These are phyloP conservation scores for Fragosphaeria purpurea DNA, from an alignment of 2,329 filamentous ascomycete species.

Conservation along the genomic window DNA sequence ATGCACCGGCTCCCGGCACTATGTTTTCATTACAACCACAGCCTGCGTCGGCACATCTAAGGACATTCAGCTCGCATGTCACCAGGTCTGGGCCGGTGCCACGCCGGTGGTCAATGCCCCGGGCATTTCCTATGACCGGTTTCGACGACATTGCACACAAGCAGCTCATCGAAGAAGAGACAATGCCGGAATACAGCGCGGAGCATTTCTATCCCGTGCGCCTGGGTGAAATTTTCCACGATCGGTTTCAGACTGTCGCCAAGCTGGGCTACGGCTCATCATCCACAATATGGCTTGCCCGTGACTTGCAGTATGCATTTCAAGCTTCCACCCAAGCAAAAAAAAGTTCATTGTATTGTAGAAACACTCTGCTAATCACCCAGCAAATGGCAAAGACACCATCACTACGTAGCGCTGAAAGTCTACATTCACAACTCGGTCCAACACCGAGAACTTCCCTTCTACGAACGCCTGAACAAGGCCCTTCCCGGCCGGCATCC, in stretches of 20 bases:
- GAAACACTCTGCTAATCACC: neutral
- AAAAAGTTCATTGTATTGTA: too few species aligned
- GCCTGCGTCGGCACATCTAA: too few species aligned
- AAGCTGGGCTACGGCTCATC: conserved; percentile 1
- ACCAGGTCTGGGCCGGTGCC: too few species aligned
- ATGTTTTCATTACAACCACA: too few species aligned
- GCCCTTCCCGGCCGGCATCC: neutral
- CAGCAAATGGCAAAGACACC: neutral
- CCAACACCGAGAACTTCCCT: neutral
- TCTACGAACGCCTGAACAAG: neutral
- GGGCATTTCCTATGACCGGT: too few species aligned
- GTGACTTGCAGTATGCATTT: neutral
- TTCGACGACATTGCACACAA: too few species aligned
- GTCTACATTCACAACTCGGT: neutral
- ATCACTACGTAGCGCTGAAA: neutral
- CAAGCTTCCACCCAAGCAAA: neutral
- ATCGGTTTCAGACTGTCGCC: neutral
- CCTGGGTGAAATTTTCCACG: neutral
- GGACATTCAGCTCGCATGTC: too few species aligned
- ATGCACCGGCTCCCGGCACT: too few species aligned
- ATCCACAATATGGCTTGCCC: neutral
- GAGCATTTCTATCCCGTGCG: neutral
- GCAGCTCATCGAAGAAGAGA: neutral
- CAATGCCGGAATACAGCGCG: neutral
- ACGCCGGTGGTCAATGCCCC: too few species aligned